Evolutionary conservation across 805 yeast species (phyloP), one percentile per base, ranked within the genome.

Genomic region (Candida parachauliodes): DNA sequence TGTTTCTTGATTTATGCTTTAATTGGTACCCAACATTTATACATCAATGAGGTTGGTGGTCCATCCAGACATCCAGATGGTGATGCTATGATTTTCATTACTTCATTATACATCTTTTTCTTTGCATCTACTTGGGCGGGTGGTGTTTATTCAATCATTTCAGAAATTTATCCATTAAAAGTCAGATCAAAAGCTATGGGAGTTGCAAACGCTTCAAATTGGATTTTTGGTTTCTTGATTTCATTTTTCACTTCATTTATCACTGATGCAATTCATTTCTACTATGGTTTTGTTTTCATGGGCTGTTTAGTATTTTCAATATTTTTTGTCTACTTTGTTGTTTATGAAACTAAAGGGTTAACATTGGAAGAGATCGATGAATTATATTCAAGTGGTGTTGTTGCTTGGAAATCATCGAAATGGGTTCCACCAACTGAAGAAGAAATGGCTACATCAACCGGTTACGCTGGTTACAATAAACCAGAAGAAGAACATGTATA

Each of bases 121-220:
- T 82, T 82, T 55, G 88, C 88, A 4, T 69, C 77, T 19, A 77
- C 87, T 81, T 78, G 85, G 80, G 88, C 86, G 27, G 85, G 88
- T 42, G 77, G 79, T 45, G 76, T 78, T 25, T 81, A 71, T 61
- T 77, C 77, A 39, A 69, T 81, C 44, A 77, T 80, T 19, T 75
- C 84, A 28, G 88, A 82, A 59, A 62, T 79, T 33, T 82, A 77
- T 58, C 87, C 87, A 44, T 68, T 77, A 45, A 75, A 80, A 63
- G 76, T 80, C 45, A 75, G 79, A 60, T 59, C 76, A 26, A 75
- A 74, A 59, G 72, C 77, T 11, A 79, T 81, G 79, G 74, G 83
- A 21, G 68, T 78, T 46, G 82, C 84, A 31, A 69, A 81, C 22
- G 78, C 79, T 22, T 73, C 80, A 37, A 79, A 79, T 56, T 80